A percentile compares a stretch with the other conserved stretches of the same genome.
phyloP scores from a whole-genome alignment of 768 basidiomycete species.

The Amanita thiersii region DNA sequence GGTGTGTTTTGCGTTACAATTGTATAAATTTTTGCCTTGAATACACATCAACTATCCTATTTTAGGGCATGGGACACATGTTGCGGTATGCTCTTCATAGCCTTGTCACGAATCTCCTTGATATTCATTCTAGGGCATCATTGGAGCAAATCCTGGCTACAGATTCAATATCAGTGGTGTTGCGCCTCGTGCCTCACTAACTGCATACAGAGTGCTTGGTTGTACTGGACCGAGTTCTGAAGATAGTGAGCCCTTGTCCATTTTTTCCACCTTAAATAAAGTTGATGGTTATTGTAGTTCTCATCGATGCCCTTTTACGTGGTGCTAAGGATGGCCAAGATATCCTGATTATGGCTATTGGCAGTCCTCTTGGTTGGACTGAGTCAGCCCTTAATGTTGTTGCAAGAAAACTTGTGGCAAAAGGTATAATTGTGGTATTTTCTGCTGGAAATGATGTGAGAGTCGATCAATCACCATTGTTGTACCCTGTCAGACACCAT shows the following conservation, averaged over 20 bases:
- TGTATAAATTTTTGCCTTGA: background rate
- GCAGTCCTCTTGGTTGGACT: conserved; percentile 58
- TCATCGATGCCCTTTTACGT: conserved; percentile 42
- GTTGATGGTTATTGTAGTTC: conserved; percentile 16
- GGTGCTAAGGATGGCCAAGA: conserved; percentile 48
- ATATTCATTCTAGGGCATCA: conserved; percentile 48
- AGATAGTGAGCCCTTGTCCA: conserved; percentile 32
- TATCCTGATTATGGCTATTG: conserved; percentile 58
- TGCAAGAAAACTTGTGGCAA: conserved; percentile 46
- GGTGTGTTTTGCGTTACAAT: conserved; percentile 7
- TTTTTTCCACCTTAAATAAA: no score
- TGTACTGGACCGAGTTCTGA: conserved; percentile 44
- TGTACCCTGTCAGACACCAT: no score
- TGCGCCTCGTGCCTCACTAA: conserved; percentile 50
- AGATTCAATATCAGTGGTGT: conserved; percentile 63
- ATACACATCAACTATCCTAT: background rate
- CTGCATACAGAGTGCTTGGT: conserved; percentile 51
- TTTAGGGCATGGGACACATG: conserved; percentile 9
- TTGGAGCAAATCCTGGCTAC: conserved; percentile 54
- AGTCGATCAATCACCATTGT: no score
- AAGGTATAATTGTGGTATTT: conserved; percentile 55
- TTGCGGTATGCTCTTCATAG: conserved; percentile 1
- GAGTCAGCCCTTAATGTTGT: conserved; percentile 45
- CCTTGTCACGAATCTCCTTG: background rate
- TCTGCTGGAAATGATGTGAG: conserved; percentile 47